Percentiles rank a stretch among this genome's conserved stretches.
phyloP scores from a whole-genome alignment of 768 basidiomycete species.

The Tricholoma bakamatsutake region DNA sequence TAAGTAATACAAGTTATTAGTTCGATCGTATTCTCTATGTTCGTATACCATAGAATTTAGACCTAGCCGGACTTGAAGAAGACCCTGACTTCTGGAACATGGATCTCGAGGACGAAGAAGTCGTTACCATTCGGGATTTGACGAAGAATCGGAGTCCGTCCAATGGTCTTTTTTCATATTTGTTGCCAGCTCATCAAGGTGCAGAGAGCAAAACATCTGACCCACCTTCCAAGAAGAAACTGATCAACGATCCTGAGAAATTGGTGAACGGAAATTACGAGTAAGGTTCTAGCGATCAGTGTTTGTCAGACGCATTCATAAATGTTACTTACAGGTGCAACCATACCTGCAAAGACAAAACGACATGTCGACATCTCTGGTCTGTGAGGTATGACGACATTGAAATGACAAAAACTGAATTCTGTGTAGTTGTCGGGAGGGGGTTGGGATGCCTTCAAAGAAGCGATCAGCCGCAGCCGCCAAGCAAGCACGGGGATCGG shows the following conservation, averaged over 20 bases:
- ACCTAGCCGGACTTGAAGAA: conserved; percentile 61
- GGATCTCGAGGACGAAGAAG: conserved; percentile 34
- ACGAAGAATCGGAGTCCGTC: conserved; percentile 22
- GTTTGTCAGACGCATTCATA: not conserved
- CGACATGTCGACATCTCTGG: conserved; percentile 73
- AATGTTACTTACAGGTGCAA: conserved; percentile 53
- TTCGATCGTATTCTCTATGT: not conserved
- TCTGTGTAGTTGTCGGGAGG: conserved; percentile 61
- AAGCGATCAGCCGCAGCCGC: conserved; percentile 8
- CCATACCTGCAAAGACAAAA: conserved; percentile 76
- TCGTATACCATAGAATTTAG: conserved; percentile 45
- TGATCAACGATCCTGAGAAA: conserved; percentile 23
- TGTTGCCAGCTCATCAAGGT: not conserved
- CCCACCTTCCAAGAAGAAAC: not conserved
- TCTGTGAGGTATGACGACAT: conserved; percentile 21
- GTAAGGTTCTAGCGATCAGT: conserved; percentile 31
- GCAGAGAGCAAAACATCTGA: not conserved
- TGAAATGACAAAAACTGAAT: conserved; percentile 2
- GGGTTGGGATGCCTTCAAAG: conserved; percentile 42
- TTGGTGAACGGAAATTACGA: conserved; percentile 60
- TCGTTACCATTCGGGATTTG: conserved; percentile 29
- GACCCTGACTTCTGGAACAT: conserved; percentile 65
- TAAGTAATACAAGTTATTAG: conserved; percentile 21
- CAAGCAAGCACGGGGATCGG: conserved; percentile 7
- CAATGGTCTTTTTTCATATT: not conserved